Evolutionary conservation across 805 yeast genomes (phyloP).

Genomic region (Starmera caribaea): DNA sequence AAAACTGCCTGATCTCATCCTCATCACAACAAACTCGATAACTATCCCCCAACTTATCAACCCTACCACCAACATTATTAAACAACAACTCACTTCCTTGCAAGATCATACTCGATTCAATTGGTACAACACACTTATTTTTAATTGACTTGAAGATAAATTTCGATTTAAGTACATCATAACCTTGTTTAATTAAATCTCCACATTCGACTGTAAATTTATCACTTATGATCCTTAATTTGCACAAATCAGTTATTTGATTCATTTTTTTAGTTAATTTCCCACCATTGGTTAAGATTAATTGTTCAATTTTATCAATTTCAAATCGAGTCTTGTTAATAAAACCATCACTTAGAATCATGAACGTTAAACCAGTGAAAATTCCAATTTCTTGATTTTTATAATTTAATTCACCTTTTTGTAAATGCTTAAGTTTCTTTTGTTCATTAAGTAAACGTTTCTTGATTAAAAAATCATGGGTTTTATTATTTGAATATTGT

Average conservation of each 20-base stretch:
- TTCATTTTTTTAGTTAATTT: constrained; percentile 26
- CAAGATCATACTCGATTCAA: constrained; percentile 56
- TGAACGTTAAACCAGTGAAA: constrained; percentile 37
- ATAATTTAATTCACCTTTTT: constrained; percentile 15
- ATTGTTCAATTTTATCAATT: constrained; percentile 24
- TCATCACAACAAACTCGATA: constrained; percentile 17
- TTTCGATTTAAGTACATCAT: constrained; percentile 51
- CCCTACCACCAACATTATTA: constrained; percentile 21
- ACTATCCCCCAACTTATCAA: constrained; percentile 61
- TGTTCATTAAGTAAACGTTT: constrained; percentile 11
- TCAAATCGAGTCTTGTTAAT: constrained; percentile 16
- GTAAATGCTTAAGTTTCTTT: constrained; percentile 14
- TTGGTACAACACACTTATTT: constrained; percentile 28
- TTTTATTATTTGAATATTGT: constrained; percentile 9
- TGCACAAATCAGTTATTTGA: constrained; percentile 6
- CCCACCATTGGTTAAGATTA: constrained; percentile 44
- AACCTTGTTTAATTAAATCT: constrained; percentile 33
- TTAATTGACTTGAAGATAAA: constrained; percentile 69
- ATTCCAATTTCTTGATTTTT: constrained; percentile 19
- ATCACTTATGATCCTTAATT: constrained; percentile 27
- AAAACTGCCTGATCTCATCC: background rate
- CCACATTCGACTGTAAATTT: constrained; percentile 29
- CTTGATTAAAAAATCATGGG: constrained; percentile 20
- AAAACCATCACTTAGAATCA: constrained; percentile 43
- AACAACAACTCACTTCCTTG: constrained; percentile 24